phyloP scores from a whole-genome alignment of 148 eudicot genomes.

The Camellia granthamiana region DNA sequence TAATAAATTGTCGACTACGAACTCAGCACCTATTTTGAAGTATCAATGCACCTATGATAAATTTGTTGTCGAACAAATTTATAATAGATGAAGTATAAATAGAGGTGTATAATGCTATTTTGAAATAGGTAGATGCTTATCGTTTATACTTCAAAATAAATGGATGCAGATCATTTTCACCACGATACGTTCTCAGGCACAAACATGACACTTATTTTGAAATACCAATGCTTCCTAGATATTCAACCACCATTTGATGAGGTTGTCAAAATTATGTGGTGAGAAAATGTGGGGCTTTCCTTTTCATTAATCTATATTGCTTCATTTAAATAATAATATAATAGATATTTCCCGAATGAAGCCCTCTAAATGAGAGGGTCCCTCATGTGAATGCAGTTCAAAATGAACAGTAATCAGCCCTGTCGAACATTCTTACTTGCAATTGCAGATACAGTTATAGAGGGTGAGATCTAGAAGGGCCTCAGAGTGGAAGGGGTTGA shows the following conservation, averaged over 20 bases:
- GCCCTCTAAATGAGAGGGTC: background rate
- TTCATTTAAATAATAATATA: background rate
- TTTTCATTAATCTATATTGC: background rate
- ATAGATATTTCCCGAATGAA: background rate
- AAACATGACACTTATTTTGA: too few species aligned
- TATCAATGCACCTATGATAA: too few species aligned
- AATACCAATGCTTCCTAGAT: too few species aligned
- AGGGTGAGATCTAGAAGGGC: background rate
- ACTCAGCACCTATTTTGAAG: too few species aligned
- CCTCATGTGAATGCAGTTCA: background rate
- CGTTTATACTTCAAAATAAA: too few species aligned
- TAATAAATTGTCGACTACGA: too few species aligned
- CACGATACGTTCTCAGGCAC: too few species aligned
- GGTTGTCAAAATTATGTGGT: conserved; percentile 15
- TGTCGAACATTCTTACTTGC: background rate
- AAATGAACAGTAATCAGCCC: background rate
- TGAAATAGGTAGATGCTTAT: too few species aligned
- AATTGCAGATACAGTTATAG: background rate
- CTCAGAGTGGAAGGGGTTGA: background rate
- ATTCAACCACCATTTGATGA: background rate
- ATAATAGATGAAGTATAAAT: too few species aligned
- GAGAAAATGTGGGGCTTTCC: conserved; percentile 6
- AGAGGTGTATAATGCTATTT: too few species aligned
- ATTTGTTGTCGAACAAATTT: too few species aligned
- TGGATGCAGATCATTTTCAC: too few species aligned